These are phyloP conservation scores for Myxozyma sirexii DNA, from an alignment of 805 yeast species.

Conservation along the genomic window DNA sequence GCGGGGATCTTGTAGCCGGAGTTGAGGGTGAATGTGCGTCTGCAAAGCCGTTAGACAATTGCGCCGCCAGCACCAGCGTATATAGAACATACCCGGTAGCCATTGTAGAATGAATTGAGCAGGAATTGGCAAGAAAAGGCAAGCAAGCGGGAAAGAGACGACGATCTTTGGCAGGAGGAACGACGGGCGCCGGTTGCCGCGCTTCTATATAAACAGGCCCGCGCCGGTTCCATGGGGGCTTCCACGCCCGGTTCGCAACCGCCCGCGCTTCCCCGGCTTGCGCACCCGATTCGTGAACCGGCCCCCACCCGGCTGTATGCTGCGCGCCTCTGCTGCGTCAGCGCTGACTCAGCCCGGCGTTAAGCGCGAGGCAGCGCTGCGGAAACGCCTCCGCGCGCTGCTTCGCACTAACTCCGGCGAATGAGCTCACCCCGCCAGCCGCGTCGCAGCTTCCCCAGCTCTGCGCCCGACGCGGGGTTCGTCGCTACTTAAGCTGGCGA, in stretches of 20 bases:
- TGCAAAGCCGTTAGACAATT: not conserved
- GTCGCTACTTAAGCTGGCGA: too few relatives aligned
- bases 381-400: not conserved
- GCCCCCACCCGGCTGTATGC: constrained; percentile 7
- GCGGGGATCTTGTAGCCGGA: constrained; percentile 66
- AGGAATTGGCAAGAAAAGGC: too few relatives aligned
- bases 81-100: constrained; percentile 2
- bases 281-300: not conserved
- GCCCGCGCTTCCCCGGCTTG: not conserved
- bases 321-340: not conserved
- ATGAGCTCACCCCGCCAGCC: not conserved
- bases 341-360: too few relatives aligned
- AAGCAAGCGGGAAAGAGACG: too few relatives aligned
- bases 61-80: not conserved
- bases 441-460: not conserved
- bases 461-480: too few relatives aligned
- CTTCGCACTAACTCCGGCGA: not conserved
- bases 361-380: too few relatives aligned
- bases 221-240: not conserved
- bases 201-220: not conserved
- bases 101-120: not conserved
- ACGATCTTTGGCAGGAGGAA: too few relatives aligned
- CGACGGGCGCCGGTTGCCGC: too few relatives aligned
- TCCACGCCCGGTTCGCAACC: not conserved
- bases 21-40: constrained; percentile 49